Conservation (phyloP, 805 yeast genomes). For the Wickerhamomyces mucosus region DNA sequence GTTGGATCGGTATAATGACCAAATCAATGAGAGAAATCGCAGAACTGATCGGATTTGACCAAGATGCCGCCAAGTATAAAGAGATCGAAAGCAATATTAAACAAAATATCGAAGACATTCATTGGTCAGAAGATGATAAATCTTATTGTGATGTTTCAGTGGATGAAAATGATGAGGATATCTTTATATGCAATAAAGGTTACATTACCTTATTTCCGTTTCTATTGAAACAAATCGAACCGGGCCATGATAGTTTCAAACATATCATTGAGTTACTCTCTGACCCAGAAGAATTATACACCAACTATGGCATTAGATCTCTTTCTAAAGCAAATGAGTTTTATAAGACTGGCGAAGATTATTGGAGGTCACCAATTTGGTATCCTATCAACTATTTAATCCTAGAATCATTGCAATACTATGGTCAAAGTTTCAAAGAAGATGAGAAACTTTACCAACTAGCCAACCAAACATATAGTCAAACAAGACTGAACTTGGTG, state of each 20-base stretch:
- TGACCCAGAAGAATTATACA: conserved; percentile 70
- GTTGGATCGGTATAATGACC: conserved; percentile 95
- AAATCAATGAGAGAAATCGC: conserved; percentile 73
- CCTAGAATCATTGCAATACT: conserved; percentile 58
- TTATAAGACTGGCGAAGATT: conserved; percentile 77
- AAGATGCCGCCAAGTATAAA: conserved; percentile 48
- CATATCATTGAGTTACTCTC: conserved; percentile 47
- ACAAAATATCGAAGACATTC: conserved; percentile 58
- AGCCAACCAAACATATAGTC: conserved; percentile 42
- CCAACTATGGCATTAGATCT: conserved; percentile 72
- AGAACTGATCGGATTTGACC: conserved; percentile 41
- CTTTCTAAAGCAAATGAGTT: conserved; percentile 55
- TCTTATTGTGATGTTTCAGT: conserved; percentile 80
- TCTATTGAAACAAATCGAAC: conserved; percentile 53
- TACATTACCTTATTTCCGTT: conserved; percentile 85
- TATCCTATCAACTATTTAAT: conserved; percentile 79
- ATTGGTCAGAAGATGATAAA: conserved; percentile 64
- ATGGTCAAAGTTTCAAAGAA: conserved; percentile 25
- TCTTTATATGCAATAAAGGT: conserved; percentile 80
- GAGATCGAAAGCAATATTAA: conserved; percentile 46
- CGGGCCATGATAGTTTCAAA: conserved; percentile 35
- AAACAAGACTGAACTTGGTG: conserved; percentile 59
- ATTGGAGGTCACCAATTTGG: conserved; percentile 97
- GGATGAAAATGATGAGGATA: conserved; percentile 61
- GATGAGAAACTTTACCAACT: conserved; percentile 19